Percentiles rank a stretch among this genome's conserved stretches.
Evolutionary conservation across 148 eudicot genomes (phyloP).

Genomic region (Rhododendron henanense): DNA sequence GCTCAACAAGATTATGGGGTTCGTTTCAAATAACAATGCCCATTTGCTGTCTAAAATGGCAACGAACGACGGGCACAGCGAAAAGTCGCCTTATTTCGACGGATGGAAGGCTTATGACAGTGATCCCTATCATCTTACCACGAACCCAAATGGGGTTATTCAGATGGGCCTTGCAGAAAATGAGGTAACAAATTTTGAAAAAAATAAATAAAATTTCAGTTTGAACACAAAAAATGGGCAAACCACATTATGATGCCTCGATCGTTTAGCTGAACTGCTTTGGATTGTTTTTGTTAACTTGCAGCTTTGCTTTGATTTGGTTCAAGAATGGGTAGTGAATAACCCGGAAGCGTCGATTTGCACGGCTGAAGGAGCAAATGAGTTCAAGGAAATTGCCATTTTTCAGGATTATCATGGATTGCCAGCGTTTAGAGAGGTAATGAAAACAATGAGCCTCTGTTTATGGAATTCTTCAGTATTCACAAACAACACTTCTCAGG

Average conservation of each 20-base stretch:
- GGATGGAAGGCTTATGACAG: conserved; percentile 57
- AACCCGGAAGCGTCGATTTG: conserved; percentile 57
- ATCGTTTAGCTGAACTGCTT: background rate
- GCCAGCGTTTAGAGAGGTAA: conserved; percentile 51
- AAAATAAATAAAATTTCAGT: background rate
- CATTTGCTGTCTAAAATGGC: conserved; percentile 34
- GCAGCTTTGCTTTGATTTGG: conserved; percentile 56
- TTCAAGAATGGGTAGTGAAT: conserved; percentile 43
- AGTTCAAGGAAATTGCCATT: conserved; percentile 48
- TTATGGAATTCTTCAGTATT: no score
- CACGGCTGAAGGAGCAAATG: conserved; percentile 31
- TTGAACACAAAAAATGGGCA: background rate
- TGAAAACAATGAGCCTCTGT: background rate
- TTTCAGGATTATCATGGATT: conserved; percentile 72
- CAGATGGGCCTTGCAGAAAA: conserved; percentile 63
- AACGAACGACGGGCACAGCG: conserved; percentile 43
- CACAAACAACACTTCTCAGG: no score
- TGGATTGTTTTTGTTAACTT: background rate
- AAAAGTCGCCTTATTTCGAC: conserved; percentile 45
- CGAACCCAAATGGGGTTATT: conserved; percentile 48
- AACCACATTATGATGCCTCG: background rate
- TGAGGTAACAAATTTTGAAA: conserved; percentile 21
- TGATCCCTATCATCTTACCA: conserved; percentile 34
- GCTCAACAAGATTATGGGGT: conserved; percentile 13
- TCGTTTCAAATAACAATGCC: conserved; percentile 1